phyloP scores from a whole-genome alignment of 2,329 filamentous ascomycete genomes.

The Intubia oerlemansii region DNA sequence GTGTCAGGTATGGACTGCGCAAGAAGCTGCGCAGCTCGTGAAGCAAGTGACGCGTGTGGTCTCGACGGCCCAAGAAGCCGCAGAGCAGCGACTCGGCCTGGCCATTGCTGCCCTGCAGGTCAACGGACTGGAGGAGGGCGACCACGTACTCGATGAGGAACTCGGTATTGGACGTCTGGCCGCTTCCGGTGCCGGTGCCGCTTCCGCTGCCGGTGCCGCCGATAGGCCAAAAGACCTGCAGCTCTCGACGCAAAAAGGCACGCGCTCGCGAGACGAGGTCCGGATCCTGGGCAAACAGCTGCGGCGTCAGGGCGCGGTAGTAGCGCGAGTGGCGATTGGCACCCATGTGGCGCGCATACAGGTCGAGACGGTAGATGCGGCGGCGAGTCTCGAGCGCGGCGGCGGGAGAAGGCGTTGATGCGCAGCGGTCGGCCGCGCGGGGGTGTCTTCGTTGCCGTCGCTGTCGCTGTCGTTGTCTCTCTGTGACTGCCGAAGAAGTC shows the following conservation, averaged over 20 bases:
- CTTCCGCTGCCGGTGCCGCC: no score
- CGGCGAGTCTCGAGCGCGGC: slow-evolving; percentile 35
- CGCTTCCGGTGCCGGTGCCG: no score
- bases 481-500: no score
- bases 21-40: slow-evolving; percentile 75
- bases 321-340: slow-evolving; percentile 61
- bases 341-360: slow-evolving; percentile 67
- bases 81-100: slow-evolving; percentile 59
- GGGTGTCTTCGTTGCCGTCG: neutral
- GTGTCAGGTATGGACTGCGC: slow-evolving; percentile 50
- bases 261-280: slow-evolving; percentile 56
- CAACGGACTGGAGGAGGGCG: no score
- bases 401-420: no score
- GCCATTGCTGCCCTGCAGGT: slow-evolving; percentile 58
- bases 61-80: slow-evolving; percentile 44
- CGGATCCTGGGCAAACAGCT: slow-evolving; percentile 38
- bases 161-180: no score
- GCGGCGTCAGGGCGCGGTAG: slow-evolving; percentile 50
- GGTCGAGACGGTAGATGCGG: slow-evolving; percentile 47
- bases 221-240: no score
- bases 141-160: slow-evolving; percentile 75
- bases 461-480: no score
- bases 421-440: no score
- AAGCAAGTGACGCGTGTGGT: slow-evolving; percentile 53
- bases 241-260: slow-evolving; percentile 63